Conservation (phyloP, 768 basidiomycete genomes). For the Rhizopogon vinicolor region DNA sequence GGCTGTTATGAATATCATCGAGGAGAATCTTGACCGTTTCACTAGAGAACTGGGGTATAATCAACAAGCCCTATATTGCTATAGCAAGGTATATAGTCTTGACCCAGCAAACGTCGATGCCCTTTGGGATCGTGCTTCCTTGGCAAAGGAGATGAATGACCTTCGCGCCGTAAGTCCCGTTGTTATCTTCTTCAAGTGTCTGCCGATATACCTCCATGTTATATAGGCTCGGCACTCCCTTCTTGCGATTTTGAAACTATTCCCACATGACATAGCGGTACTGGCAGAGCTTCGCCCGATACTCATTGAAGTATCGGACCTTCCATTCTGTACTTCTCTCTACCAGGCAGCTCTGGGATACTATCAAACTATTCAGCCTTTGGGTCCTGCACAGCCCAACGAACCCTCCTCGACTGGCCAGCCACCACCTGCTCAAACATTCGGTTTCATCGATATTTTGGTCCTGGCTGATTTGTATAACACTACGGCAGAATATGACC, state of each 20-base stretch:
- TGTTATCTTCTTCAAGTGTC: neutral
- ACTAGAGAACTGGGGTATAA: slow-evolving; percentile 59
- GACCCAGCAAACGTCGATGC: slow-evolving; percentile 82
- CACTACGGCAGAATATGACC: slow-evolving; percentile 59
- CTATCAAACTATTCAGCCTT: slow-evolving; percentile 40
- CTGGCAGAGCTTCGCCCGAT: slow-evolving; percentile 75
- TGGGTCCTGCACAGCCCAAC: slow-evolving; percentile 40
- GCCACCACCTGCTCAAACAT: slow-evolving; percentile 7
- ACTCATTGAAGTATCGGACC: slow-evolving; percentile 65
- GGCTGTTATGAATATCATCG: neutral
- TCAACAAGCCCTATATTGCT: slow-evolving; percentile 91
- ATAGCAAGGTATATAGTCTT: slow-evolving; percentile 72
- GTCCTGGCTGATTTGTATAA: slow-evolving; percentile 84
- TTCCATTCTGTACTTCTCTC: slow-evolving; percentile 57
- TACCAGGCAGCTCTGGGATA: slow-evolving; percentile 73
- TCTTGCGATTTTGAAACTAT: slow-evolving; percentile 57
- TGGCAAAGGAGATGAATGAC: slow-evolving; percentile 75
- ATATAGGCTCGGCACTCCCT: slow-evolving; percentile 23
- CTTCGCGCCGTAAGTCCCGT: slow-evolving; percentile 49
- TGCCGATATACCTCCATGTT: neutral
- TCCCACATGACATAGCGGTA: slow-evolving; percentile 74
- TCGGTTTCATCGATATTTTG: slow-evolving; percentile 52
- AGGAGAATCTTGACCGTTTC: neutral
- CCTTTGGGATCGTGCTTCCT: slow-evolving; percentile 83
- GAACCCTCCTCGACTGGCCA: slow-evolving; percentile 13